Base-by-base conservation (phyloP, 352 stramenopile genomes). In the Phytopythium aichiense region DNA sequence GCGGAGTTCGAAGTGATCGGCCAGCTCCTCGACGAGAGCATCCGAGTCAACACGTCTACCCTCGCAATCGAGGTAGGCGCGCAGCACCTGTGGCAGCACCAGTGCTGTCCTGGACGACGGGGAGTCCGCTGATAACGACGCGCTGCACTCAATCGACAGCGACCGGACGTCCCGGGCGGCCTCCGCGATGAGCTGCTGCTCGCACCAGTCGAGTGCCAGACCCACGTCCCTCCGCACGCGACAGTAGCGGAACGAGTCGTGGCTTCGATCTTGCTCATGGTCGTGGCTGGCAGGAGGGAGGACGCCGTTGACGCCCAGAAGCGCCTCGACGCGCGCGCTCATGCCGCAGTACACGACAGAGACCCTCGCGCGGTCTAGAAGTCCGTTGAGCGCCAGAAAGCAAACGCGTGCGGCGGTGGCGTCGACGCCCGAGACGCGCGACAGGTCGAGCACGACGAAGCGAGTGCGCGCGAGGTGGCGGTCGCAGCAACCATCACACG, bases 391-490 rank as follows among this genome's bases (percentile, higher is more conserved):
- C 22, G 77, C 73, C 25, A 89, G 65, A 55, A 92, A 92, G 51
- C 82, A 91, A 1, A 77, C 88, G 8, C 84, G 66, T 2, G 83
- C 79, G 18, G 86, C 84, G 5, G 86, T 95, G 13, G 83, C 81
- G 60, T 95, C 86, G 65, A 95, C 75, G 1, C 86, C 85, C 5
- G 71, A 92, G n/a, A 94, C 85, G 52, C 74, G 71, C 20, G 77
- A 74, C 58, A 95, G 93, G 60, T 94, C 84, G 31, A 95, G 71
- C 37, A 95, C 76, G 55, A 92, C 68, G 69, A 85, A 91, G 38
- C 66, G 77, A 22, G 79, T 89, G 40, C 40, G 40, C 16, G 40
- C n/a, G 63, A 62, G n/a, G n/a, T 56, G 25, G 6, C 4, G n/a
- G 15, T 45, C 40, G 40, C 45, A 60, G 23, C 68, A 65, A 18